phyloP scores from a whole-genome alignment of 192 early-diverging fungal species.

The Fimicolochytrium jonesii region DNA sequence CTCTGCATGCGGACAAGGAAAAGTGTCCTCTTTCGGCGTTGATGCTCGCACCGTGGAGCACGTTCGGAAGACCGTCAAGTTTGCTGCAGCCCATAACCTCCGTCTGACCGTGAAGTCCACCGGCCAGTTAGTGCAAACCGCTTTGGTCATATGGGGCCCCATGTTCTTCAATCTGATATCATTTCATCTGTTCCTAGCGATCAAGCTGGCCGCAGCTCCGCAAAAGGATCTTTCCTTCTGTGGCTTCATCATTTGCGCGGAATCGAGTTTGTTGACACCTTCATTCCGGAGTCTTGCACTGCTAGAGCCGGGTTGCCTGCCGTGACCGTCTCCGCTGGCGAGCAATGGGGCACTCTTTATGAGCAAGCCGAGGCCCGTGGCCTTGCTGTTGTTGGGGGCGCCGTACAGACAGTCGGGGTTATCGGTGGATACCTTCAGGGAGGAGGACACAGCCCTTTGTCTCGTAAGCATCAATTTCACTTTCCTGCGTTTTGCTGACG shows the following conservation, averaged over 20 bases:
- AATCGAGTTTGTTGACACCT: conserved; percentile 14
- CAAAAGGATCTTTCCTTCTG: conserved; percentile 37
- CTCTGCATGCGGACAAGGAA: not conserved
- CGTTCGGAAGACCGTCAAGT: conserved; percentile 5
- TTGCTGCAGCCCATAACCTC: conserved; percentile 32
- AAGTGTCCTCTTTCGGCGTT: not conserved
- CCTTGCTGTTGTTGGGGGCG: conserved; percentile 43
- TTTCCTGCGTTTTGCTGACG: too few relatives aligned
- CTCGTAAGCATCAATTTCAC: not conserved
- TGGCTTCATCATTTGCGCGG: conserved; percentile 43
- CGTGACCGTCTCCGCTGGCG: conserved; percentile 42
- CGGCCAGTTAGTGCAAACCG: too few relatives aligned
- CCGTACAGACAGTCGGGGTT: conserved; percentile 43
- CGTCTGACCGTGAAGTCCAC: conserved; percentile 53
- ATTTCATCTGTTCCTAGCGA: too few relatives aligned
- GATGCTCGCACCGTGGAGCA: not conserved
- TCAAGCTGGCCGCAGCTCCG: conserved; percentile 41
- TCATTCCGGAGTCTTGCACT: too few relatives aligned
- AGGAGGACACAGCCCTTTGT: conserved; percentile 33
- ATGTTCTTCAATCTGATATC: too few relatives aligned
- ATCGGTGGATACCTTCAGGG: conserved; percentile 38
- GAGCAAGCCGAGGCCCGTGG: conserved; percentile 29
- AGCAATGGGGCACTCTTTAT: conserved; percentile 28
- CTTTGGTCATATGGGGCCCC: too few relatives aligned
- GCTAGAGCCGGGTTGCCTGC: too few relatives aligned